Evolutionary conservation across 192 early-diverging fungal genomes (phyloP), one percentile per base, ranked within the genome.

Genomic region (Umbelopsis sp.): DNA sequence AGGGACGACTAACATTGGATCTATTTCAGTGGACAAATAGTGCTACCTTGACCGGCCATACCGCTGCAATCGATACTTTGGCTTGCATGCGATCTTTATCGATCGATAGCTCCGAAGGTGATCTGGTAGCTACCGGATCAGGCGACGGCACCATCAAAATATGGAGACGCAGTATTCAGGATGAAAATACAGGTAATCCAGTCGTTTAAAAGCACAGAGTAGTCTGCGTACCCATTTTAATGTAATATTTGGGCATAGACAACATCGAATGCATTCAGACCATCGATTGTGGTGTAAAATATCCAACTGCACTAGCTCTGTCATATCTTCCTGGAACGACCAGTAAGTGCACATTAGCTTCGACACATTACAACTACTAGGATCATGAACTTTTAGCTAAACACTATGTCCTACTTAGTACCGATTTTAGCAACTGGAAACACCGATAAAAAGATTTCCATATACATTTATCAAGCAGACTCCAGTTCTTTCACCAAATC

Each of bases 391-490:
- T 41, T 41, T 9, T 13, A 16, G 27, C 61, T 5, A 27, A 44
- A 21, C 23, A 20, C 64, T 53, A 30, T 23, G 18, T 74, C 22
- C 58, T 41, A 20, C 22, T 69, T 3, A 74, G 82, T 84, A 23
- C 82, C 89, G 2, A 76, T 96, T 21, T 82, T 98, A 65, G 90
- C 92, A 20, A 83, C 85, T n/a, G 97, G 94, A 30, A 88, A 90
- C 66, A 97, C 95, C 1, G 94, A 97, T 74, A 86, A 84, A 72
- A 77, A 80, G 52, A 78, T 97, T 64, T 85, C 79, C 44, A 76
- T 97, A 44, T 99, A 91, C 58, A 76, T 86, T 41, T 66, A 69
- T 51, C 64, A 82, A 41, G 12, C 46, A 27, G 33, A 15, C 16
- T 23, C 35, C 46, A 58, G 51, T 1, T 53, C 87, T 84, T 97